phyloP scores from a whole-genome alignment of 495 filamentous ascomycete genomes.

The Podospora didyma region DNA sequence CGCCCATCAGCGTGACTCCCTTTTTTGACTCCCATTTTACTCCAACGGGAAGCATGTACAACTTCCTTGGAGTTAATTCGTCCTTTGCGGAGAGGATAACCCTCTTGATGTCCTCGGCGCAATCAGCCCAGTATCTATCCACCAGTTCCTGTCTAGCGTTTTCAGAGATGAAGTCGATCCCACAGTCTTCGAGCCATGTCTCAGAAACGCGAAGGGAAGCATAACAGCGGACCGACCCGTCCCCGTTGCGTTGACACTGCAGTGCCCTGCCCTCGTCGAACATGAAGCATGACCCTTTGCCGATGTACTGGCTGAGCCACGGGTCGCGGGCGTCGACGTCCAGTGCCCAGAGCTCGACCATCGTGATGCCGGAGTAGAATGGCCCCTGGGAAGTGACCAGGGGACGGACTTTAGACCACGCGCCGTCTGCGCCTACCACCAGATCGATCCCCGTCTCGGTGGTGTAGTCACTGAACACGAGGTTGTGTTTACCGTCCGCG shows the following conservation, averaged over 20 bases:
- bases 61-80: conserved; percentile 19
- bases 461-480: conserved; percentile 7
- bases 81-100: conserved; percentile 1
- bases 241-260: conserved; percentile 38
- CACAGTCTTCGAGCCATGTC: not conserved
- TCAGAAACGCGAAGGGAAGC: conserved; percentile 26
- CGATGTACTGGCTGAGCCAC: conserved; percentile 34
- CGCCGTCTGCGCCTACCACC: conserved; percentile 60
- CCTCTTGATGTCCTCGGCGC: conserved; percentile 31
- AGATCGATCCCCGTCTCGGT: conserved; percentile 42
- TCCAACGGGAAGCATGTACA: conserved; percentile 53
- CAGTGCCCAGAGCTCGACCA: conserved; percentile 34
- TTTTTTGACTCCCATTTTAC: conserved; percentile 39
- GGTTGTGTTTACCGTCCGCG: not conserved
- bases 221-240: conserved; percentile 40
- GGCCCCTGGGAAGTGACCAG: conserved; percentile 46
- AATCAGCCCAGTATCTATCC: too few species aligned
- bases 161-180: too few species aligned
- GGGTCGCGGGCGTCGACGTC: conserved; percentile 27
- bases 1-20: conserved; percentile 50
- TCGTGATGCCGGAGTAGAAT: conserved; percentile 39
- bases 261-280: conserved; percentile 38
- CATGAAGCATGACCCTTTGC: conserved; percentile 41
- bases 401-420: conserved; percentile 52
- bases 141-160: conserved; percentile 23